These are phyloP conservation scores for Sclerotinia sclerotiorum DNA, from an alignment of 2,329 filamentous ascomycete species.

Conservation along the genomic window DNA sequence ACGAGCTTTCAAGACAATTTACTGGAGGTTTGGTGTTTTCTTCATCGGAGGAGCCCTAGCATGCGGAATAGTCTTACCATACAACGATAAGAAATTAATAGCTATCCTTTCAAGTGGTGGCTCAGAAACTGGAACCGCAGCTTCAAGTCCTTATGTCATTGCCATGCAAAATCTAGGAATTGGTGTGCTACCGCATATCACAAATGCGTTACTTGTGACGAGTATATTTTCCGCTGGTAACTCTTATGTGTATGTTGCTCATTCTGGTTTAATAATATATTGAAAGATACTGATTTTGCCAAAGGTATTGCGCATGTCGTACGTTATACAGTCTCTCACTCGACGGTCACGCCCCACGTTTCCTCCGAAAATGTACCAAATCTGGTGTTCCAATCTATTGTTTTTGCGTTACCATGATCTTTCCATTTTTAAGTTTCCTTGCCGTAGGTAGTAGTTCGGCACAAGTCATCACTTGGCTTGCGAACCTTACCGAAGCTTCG, in stretches of 20 bases:
- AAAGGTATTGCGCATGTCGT: slow-evolving; percentile 61
- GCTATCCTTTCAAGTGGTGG: slow-evolving; percentile 41
- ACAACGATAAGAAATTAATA: slow-evolving; percentile 58
- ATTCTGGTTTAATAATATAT: not conserved
- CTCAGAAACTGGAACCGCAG: slow-evolving; percentile 47
- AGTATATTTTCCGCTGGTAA: slow-evolving; percentile 64
- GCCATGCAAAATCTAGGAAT: slow-evolving; percentile 69
- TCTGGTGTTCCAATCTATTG: slow-evolving; percentile 60
- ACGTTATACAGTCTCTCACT: slow-evolving; percentile 68
- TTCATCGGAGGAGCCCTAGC: slow-evolving; percentile 68
- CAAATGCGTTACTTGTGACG: slow-evolving; percentile 63
- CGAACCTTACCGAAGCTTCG: slow-evolving; percentile 65
- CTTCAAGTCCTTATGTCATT: slow-evolving; percentile 48
- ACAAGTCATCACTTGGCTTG: slow-evolving; percentile 45
- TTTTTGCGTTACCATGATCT: slow-evolving; percentile 63
- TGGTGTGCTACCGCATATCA: slow-evolving; percentile 62
- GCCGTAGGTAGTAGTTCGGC: slow-evolving; percentile 53
- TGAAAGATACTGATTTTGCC: not conserved
- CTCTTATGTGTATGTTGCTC: slow-evolving; percentile 48
- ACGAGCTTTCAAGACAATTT: slow-evolving; percentile 69
- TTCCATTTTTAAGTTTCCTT: slow-evolving; percentile 71
- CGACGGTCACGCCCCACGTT: slow-evolving; percentile 62
- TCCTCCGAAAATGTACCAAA: slow-evolving; percentile 61
- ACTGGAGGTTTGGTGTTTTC: slow-evolving; percentile 69
- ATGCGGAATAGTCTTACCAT: slow-evolving; percentile 65